Percentiles rank a stretch among this genome's conserved stretches.
Evolutionary conservation across 2,329 filamentous ascomycete genomes (phyloP).

Genomic region (Talaromyces sp.): DNA sequence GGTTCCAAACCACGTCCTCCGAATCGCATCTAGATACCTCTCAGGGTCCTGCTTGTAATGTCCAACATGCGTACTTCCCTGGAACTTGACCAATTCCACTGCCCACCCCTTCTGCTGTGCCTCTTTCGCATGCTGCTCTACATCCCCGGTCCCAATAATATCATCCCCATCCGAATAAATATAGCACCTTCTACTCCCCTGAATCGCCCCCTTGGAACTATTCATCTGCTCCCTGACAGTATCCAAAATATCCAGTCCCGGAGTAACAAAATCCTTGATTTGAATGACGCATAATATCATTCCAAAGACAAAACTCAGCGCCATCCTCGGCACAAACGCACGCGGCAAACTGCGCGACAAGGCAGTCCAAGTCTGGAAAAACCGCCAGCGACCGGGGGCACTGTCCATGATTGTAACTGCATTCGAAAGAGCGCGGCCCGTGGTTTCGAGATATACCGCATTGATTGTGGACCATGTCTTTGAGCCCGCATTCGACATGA

Average conservation of each 20-base stretch:
- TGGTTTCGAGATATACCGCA: not conserved
- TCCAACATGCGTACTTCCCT: conserved; percentile 4
- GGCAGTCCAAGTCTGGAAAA: conserved; percentile 3
- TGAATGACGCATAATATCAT: not conserved
- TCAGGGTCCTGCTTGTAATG: conserved; percentile 5
- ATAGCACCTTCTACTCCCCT: not conserved
- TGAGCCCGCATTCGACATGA: conserved; percentile 5
- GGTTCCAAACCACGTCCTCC: not conserved
- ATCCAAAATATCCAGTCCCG: conserved; percentile 7
- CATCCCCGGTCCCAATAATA: conserved; percentile 1
- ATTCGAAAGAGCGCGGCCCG: not conserved
- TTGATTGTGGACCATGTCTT: conserved; percentile 4
- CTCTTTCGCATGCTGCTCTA: conserved; percentile 12
- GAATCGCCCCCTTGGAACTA: not conserved
- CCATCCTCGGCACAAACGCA: not conserved
- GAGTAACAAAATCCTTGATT: not conserved
- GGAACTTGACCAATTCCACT: not conserved
- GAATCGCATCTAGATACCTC: not conserved
- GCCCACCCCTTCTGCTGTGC: conserved; percentile 6
- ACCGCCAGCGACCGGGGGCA: conserved; percentile 3
- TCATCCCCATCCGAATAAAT: conserved; percentile 9
- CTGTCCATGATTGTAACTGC: conserved; percentile 9
- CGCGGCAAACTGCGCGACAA: conserved; percentile 5
- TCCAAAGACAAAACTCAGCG: not conserved
- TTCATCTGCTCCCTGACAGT: not conserved